Conservation (phyloP, 495 filamentous ascomycete species). For the Podospora tetraspora region DNA sequence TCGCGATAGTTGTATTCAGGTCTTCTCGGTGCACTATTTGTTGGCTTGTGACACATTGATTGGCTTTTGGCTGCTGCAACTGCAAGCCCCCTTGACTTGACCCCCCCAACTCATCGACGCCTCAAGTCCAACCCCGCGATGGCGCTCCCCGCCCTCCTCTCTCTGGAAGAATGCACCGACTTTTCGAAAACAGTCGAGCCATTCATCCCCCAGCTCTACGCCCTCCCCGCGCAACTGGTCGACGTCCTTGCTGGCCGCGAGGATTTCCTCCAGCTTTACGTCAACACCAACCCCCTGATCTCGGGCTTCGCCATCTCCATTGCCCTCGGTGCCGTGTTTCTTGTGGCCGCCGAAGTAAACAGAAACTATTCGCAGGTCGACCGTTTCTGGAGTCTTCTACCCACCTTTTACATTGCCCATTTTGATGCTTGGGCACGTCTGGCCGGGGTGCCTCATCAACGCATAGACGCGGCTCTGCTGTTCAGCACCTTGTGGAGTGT, state of each 20-base stretch:
- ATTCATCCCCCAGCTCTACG: slow-evolving; percentile 71
- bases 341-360: slow-evolving; percentile 75
- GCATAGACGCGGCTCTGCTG: slow-evolving; percentile 66
- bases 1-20: neutral
- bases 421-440: slow-evolving; percentile 74
- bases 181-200: slow-evolving; percentile 66
- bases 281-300: slow-evolving; percentile 82
- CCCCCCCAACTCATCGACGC: neutral
- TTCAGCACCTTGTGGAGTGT: slow-evolving; percentile 79
- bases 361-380: slow-evolving; percentile 94
- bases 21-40: neutral
- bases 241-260: slow-evolving; percentile 50
- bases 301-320: slow-evolving; percentile 68
- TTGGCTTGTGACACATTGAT: neutral
- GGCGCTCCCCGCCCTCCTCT: slow-evolving; percentile 63
- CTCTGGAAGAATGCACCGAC: slow-evolving; percentile 65
- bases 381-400: slow-evolving; percentile 82
- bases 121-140: slow-evolving; percentile 39
- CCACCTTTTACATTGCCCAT: slow-evolving; percentile 83
- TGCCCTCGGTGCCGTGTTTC: slow-evolving; percentile 59
- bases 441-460: slow-evolving; percentile 62
- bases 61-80: neutral
- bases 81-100: neutral
- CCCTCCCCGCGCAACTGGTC: slow-evolving; percentile 59
- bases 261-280: slow-evolving; percentile 60